phyloP scores from a whole-genome alignment of 2,329 filamentous ascomycete genomes.

The Boeremia exigua region DNA sequence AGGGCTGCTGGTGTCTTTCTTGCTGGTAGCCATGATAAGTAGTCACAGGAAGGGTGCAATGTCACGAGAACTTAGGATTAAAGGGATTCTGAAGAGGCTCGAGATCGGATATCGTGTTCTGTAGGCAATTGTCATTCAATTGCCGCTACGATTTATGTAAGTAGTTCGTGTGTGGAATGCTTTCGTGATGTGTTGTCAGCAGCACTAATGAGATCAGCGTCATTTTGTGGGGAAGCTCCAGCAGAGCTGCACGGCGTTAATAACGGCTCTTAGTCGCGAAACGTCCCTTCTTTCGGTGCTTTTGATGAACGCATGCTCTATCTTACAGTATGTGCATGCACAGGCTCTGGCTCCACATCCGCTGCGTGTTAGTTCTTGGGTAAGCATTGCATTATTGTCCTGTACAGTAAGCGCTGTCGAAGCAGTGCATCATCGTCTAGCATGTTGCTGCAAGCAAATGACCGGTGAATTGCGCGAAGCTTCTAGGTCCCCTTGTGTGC shows the following conservation, averaged over 20 bases:
- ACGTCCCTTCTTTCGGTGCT: neutral
- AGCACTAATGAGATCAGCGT: slow-evolving; percentile 11
- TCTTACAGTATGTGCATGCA: too few relatives aligned
- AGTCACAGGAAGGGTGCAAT: neutral
- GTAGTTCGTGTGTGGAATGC: neutral
- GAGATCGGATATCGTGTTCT: neutral
- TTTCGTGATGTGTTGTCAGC: slow-evolving; percentile 5
- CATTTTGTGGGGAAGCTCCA: slow-evolving; percentile 24
- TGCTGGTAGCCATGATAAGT: slow-evolving; percentile 31
- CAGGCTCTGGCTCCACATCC: neutral
- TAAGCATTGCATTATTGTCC: neutral
- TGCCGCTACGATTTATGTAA: slow-evolving; percentile 1
- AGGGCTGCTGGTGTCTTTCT: slow-evolving; percentile 41
- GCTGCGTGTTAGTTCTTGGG: neutral
- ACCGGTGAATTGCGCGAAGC: slow-evolving; percentile 10
- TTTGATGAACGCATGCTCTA: neutral
- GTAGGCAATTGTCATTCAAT: neutral
- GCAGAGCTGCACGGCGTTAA: slow-evolving; percentile 1
- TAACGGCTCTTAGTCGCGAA: neutral
- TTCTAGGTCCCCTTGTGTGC: slow-evolving; percentile 9
- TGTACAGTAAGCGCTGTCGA: slow-evolving; percentile 4
- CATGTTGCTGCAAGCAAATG: neutral
- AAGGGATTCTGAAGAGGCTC: neutral
- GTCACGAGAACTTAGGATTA: neutral
- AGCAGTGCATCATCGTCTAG: neutral